phyloP scores from a whole-genome alignment of 495 filamentous ascomycete species.

The Aspergillus indologenus region DNA sequence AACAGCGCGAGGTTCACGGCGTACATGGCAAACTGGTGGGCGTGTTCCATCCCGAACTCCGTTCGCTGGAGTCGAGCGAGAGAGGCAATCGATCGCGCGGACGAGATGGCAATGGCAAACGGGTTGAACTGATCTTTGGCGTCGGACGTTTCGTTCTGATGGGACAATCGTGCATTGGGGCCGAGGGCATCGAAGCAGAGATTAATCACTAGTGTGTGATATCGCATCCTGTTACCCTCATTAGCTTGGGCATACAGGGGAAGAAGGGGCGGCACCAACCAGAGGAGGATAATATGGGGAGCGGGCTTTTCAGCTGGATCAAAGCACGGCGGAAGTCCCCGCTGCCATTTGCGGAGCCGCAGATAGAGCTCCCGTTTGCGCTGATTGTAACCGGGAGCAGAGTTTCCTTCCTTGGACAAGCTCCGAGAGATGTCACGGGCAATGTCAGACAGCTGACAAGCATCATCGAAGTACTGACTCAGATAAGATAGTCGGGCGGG shows the following conservation, averaged over 20 bases:
- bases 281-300: constrained; percentile 31
- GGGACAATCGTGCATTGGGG: constrained; percentile 3
- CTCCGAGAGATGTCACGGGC: constrained; percentile 27
- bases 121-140: constrained; percentile 1
- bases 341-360: constrained; percentile 24
- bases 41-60: constrained; percentile 28
- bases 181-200: constrained; percentile 24
- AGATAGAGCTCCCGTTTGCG: constrained; percentile 23
- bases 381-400: background rate
- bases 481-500: constrained; percentile 19
- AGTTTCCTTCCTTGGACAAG: background rate
- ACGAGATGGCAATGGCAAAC: constrained; percentile 17
- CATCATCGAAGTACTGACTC: constrained; percentile 31
- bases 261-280: constrained; percentile 14
- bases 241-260: background rate
- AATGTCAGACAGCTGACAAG: constrained; percentile 31
- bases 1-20: constrained; percentile 33
- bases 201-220: constrained; percentile 29
- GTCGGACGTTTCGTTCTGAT: background rate
- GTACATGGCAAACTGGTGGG: constrained; percentile 33
- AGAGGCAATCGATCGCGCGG: constrained; percentile 23
- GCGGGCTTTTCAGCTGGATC: constrained; percentile 13
- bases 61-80: constrained; percentile 18
- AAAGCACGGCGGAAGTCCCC: constrained; percentile 19
- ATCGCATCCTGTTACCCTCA: constrained; percentile 26